Percentiles rank a stretch among this genome's conserved stretches.
Conservation (phyloP, 2,329 filamentous ascomycete genomes). For the Colletotrichum lini region DNA sequence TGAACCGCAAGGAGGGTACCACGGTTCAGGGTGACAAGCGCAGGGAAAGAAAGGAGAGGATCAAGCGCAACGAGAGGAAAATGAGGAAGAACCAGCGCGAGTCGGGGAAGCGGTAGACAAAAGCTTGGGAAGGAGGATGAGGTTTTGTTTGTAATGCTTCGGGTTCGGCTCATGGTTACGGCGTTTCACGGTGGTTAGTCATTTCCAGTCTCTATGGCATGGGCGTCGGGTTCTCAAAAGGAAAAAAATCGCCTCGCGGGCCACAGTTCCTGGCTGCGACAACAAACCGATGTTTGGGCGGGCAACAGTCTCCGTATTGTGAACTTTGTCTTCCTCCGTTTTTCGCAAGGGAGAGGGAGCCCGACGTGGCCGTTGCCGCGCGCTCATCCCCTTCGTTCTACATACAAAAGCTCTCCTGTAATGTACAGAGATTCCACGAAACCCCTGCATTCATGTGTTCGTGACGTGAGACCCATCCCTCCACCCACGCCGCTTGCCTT, state of each 20-base stretch:
- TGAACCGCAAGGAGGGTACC: slow-evolving; percentile 72
- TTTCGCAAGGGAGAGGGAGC: not conserved
- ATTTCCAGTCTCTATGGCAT: slow-evolving; percentile 22
- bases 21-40: slow-evolving; percentile 74
- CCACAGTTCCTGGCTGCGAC: slow-evolving; percentile 16
- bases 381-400: slow-evolving; percentile 13
- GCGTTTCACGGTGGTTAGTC: slow-evolving; percentile 39
- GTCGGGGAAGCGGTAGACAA: slow-evolving; percentile 45
- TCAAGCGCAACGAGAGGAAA: slow-evolving; percentile 79
- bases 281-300: not conserved
- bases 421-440: slow-evolving; percentile 35
- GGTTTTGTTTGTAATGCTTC: slow-evolving; percentile 29
- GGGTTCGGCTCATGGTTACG: slow-evolving; percentile 35
- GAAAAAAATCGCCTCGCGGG: slow-evolving; percentile 28
- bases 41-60: slow-evolving; percentile 76
- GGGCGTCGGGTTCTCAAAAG: slow-evolving; percentile 25
- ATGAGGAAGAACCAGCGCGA: slow-evolving; percentile 76
- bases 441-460: slow-evolving; percentile 33
- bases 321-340: slow-evolving; percentile 17
- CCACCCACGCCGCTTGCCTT: not conserved
- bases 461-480: slow-evolving; percentile 22
- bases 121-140: not conserved
- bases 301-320: slow-evolving; percentile 19
- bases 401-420: slow-evolving; percentile 30
- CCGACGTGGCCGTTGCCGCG: slow-evolving; percentile 7